phyloP scores from a whole-genome alignment of 441 rosid species.

The Isatis lusitanica region DNA sequence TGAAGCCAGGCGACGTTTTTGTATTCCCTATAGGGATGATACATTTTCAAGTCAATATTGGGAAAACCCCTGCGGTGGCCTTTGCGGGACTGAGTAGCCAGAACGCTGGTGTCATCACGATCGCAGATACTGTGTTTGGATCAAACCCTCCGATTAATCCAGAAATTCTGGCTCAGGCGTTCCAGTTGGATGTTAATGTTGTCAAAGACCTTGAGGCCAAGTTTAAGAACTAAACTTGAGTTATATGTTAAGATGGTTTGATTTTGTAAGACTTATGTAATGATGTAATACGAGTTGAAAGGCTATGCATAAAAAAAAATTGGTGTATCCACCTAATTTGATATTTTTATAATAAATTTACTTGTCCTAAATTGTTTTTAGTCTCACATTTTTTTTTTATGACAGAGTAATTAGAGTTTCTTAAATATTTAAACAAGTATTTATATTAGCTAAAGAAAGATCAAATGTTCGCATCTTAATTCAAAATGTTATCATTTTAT shows the following conservation, averaged over 20 bases:
- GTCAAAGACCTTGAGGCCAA: constrained; percentile 36
- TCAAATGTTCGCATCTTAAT: neutral
- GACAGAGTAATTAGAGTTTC: neutral
- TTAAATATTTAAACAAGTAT: too few species aligned
- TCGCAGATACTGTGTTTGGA: constrained; percentile 45
- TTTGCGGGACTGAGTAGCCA: constrained; percentile 48
- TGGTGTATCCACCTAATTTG: neutral
- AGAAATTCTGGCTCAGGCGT: constrained; percentile 39
- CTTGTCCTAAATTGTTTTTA: neutral
- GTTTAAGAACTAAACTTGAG: constrained; percentile 20
- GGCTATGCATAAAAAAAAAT: neutral
- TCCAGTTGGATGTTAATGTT: constrained; percentile 35
- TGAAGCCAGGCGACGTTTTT: constrained; percentile 46
- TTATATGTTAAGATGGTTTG: neutral
- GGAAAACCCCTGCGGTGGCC: constrained; percentile 37
- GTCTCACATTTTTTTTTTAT: neutral
- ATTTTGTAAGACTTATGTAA: neutral
- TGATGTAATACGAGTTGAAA: constrained; percentile 2
- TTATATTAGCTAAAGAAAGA: neutral
- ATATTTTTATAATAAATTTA: neutral
- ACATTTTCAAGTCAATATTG: constrained; percentile 49
- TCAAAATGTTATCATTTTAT: neutral
- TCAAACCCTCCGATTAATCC: constrained; percentile 38
- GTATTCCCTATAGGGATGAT: constrained; percentile 51
- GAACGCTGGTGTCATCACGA: constrained; percentile 43